Evolutionary conservation across 2,329 filamentous ascomycete genomes (phyloP), one percentile per base, ranked within the genome.

Genomic region (Parascedosporium putredinis): DNA sequence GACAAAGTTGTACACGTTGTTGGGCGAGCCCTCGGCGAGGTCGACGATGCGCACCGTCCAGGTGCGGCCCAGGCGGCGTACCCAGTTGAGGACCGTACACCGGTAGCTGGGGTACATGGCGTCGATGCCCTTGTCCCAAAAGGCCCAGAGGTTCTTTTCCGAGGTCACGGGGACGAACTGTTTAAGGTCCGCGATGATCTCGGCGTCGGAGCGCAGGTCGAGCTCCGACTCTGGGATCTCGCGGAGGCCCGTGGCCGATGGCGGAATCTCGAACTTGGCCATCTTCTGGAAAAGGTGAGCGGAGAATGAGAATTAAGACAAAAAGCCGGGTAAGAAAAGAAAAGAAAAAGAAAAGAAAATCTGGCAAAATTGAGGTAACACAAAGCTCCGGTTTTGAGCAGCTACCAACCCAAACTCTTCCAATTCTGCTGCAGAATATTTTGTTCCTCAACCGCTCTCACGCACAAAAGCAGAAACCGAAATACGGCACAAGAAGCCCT

Each of bases 121-220:
- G 3, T 57, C 47, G 0, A 67, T 49, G 0, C 70, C 67, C 8
- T 60, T 63, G 50, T 72, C 62, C 68, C 69, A 72, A 50, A 69
- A 68, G 2, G 68, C 67, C 68, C 69, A 73, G 2, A 73, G 60
- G 36, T 72, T 73, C 53, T 66, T 68, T 47, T 71, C 67, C 0
- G 64, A 65, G 1, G 59, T 63, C 36, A 66, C 49, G n/a, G 65
- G 61, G 2, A 54, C 57, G 42, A 60, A 63, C 1, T 54, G 49
- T 7, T 53, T 49, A 1, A 68, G 59, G 3, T 59, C 55, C 1
- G 54, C n/a, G 3, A 61, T n/a, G 14, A 69, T 65, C 1, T 65
- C 58, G 0, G 54, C 50, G 33, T 65, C 64, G 9, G 58, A 52
- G 6, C 63, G 62, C 4, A 62, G 53, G 54, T 63, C 57, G 1